phyloP scores from a whole-genome alignment of 495 filamentous ascomycete genomes.

The Penicillium longicatenatum region DNA sequence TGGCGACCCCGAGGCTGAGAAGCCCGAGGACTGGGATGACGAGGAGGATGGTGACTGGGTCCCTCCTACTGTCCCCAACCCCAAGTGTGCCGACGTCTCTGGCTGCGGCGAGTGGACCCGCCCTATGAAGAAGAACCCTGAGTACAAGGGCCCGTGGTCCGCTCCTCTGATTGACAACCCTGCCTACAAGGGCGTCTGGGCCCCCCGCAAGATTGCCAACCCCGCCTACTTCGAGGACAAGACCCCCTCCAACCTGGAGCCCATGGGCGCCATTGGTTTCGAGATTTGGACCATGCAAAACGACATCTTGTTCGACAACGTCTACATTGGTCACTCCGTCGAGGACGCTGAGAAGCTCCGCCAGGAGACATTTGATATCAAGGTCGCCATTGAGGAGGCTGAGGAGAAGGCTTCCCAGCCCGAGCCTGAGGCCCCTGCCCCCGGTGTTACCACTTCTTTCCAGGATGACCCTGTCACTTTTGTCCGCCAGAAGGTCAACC shows the following conservation, averaged over 20 bases:
- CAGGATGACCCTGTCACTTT: slow-evolving; percentile 87
- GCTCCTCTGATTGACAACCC: slow-evolving; percentile 97
- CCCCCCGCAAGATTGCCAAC: slow-evolving; percentile 94
- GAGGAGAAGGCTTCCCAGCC: slow-evolving; percentile 83
- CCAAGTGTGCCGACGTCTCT: slow-evolving; percentile 90
- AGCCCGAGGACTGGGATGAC: slow-evolving; percentile 99
- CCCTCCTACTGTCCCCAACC: slow-evolving; percentile 89
- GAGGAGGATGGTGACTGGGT: slow-evolving; percentile 99
- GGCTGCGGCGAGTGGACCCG: slow-evolving; percentile 93
- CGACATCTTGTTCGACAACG: slow-evolving; percentile 99
- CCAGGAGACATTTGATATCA: slow-evolving; percentile 89
- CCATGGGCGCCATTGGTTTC: slow-evolving; percentile 97
- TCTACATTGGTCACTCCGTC: slow-evolving; percentile 98
- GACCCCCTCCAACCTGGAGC: slow-evolving; percentile 93
- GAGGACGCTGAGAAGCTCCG: slow-evolving; percentile 91
- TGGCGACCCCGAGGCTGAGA: slow-evolving; percentile 94
- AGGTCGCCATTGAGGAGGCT: slow-evolving; percentile 80
- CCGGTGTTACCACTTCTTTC: slow-evolving; percentile 82
- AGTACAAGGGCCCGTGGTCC: slow-evolving; percentile 98
- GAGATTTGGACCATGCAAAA: slow-evolving; percentile 99
- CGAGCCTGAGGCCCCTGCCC: slow-evolving; percentile 65
- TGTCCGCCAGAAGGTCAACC: slow-evolving; percentile 87
- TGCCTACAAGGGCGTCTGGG: slow-evolving; percentile 95
- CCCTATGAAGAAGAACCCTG: slow-evolving; percentile 94
- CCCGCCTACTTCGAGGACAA: slow-evolving; percentile 98